These are phyloP conservation scores for Starmerella cellae DNA, from an alignment of 805 yeast species.

Conservation along the genomic window DNA sequence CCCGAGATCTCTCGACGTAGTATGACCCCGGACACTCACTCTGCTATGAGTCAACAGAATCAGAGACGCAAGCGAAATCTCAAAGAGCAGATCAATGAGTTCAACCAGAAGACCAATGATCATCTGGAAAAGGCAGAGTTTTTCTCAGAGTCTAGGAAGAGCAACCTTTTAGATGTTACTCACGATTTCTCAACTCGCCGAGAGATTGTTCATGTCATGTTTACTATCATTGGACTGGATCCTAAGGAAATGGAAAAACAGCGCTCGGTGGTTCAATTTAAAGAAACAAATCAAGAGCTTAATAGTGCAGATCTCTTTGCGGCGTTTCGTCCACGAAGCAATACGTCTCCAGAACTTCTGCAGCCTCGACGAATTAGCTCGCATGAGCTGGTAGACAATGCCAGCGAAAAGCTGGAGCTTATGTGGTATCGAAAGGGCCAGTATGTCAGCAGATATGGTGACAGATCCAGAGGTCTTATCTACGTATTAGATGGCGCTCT, in stretches of 20 bases:
- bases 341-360: background rate
- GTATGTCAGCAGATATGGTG: slow-evolving; percentile 48
- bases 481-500: slow-evolving; percentile 69
- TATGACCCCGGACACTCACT: background rate
- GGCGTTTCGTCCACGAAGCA: background rate
- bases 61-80: too few relatives aligned
- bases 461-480: slow-evolving; percentile 58
- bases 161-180: background rate
- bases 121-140: too few relatives aligned
- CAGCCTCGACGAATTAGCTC: background rate
- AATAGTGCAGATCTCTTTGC: background rate
- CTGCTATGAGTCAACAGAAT: background rate
- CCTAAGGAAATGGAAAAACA: background rate
- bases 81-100: too few relatives aligned
- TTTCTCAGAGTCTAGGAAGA: too few relatives aligned
- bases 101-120: too few relatives aligned
- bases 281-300: background rate
- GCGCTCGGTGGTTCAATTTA: too few relatives aligned
- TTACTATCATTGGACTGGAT: background rate
- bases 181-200: background rate
- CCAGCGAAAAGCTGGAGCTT: slow-evolving; percentile 45
- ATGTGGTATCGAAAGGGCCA: slow-evolving; percentile 41
- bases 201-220: background rate
- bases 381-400: slow-evolving; percentile 18
- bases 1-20: background rate